phyloP scores from a whole-genome alignment of 345 rosid genomes.

The Rhizophora apiculata region DNA sequence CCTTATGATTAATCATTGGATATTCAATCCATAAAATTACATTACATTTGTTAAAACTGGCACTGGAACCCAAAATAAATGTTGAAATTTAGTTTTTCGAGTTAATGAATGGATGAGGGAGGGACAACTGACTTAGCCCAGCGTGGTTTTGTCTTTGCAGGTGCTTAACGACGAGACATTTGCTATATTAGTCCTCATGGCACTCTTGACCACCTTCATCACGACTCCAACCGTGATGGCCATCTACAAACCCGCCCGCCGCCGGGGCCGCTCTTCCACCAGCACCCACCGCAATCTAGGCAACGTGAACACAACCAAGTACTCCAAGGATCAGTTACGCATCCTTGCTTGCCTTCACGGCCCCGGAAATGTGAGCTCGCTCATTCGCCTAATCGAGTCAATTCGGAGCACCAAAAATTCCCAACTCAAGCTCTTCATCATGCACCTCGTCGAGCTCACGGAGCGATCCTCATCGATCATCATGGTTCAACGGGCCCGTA shows the following conservation, averaged over 20 bases:
- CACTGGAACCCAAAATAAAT: no score
- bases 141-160: constrained; percentile 26
- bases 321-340: constrained; percentile 47
- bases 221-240: constrained; percentile 77
- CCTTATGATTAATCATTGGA: no score
- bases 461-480: constrained; percentile 76
- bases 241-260: constrained; percentile 59
- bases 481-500: constrained; percentile 60
- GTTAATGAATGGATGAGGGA: no score
- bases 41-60: no score
- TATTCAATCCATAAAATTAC: no score
- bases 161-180: constrained; percentile 79
- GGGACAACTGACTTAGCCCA: not conserved
- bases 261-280: not conserved
- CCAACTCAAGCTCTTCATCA: constrained; percentile 56
- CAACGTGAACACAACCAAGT: constrained; percentile 35
- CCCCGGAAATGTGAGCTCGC: constrained; percentile 55
- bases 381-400: constrained; percentile 63
- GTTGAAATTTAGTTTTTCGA: no score
- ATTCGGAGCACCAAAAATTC: constrained; percentile 56
- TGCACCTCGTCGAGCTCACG: constrained; percentile 80
- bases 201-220: constrained; percentile 82
- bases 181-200: constrained; percentile 79
- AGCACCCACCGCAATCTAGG: constrained; percentile 46
- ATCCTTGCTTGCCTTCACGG: constrained; percentile 72